Evolutionary conservation across 768 basidiomycete genomes (phyloP), one percentile per base, ranked within the genome.

Genomic region (Psilocybe tampanensis): DNA sequence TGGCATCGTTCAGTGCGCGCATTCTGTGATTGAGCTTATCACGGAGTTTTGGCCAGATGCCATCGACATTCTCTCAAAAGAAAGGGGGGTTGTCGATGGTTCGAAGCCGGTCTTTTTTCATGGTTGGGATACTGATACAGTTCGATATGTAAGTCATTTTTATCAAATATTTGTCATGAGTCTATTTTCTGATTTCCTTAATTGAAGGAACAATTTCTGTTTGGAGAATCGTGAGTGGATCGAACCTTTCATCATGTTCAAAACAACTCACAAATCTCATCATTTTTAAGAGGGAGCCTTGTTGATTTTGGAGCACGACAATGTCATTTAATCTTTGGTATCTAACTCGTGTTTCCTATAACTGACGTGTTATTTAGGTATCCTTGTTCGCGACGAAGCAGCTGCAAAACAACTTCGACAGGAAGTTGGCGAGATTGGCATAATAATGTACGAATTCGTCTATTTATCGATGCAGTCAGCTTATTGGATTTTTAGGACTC

Each of bases 1-100:
- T 0, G 89, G 89, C 3, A 90, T 91, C 36, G 84, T 90, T 13
- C 74, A 85, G 39, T 88, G 86, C 59, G 89, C 89, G 0, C 81
- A 84, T 52, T 82, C 80, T 0, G 71, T 90, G 23, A 80, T 91
- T 3, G 78, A 83, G 23, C 69, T 90, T 1, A 82, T 91, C 12
- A 79, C 73, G 17, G 63, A 61, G 7, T 85, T 87, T 55, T 90
- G 88, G 85, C 86, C 88, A 0, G 69, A 85, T 62, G 73, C 86
- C 0, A 86, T 91, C 24, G 89, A 91, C 65, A 61, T 59, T 3
- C 76, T 90, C 15, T 74, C 73, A 3, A 76, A 72, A 15, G 89
- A 91, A 66, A 69, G 71, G 26, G 88, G 85, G 0, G 66, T 84
- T 11, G 76, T 84, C 2, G 76, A 80, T n/a, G 86, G 86, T 1